Evolutionary conservation across 345 rosid genomes (phyloP).

Genomic region (Odontarrhena argentea): DNA sequence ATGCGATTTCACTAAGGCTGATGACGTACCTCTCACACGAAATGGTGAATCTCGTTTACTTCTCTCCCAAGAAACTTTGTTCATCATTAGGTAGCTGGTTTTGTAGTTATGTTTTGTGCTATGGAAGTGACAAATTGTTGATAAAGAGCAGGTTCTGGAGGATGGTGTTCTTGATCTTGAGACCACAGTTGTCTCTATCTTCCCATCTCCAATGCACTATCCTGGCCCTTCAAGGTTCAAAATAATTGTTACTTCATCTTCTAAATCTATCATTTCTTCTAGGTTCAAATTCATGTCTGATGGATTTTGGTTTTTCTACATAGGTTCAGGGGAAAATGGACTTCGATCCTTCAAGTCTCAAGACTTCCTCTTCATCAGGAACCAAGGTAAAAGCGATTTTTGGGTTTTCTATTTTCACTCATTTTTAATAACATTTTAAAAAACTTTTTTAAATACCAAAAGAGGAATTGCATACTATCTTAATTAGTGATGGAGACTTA

Average conservation of each 20-base stretch:
- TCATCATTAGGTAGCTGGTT: not conserved
- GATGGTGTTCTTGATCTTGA: constrained; percentile 97
- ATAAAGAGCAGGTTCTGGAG: constrained; percentile 68
- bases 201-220: constrained; percentile 97
- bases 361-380: constrained; percentile 91
- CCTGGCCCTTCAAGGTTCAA: constrained; percentile 60
- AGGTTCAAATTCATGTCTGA: too few relatives aligned
- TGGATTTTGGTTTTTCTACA: too few relatives aligned
- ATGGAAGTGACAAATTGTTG: not conserved
- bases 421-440: too few relatives aligned
- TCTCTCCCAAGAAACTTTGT: constrained; percentile 23
- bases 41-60: constrained; percentile 53
- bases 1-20: constrained; percentile 57
- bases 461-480: too few relatives aligned
- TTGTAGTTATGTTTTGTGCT: not conserved
- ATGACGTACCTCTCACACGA: constrained; percentile 96
- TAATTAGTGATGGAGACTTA: too few relatives aligned
- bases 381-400: constrained; percentile 62
- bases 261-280: too few relatives aligned
- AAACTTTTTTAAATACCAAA: too few relatives aligned
- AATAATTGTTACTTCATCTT: too few relatives aligned
- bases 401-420: too few relatives aligned
- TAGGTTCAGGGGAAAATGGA: constrained; percentile 95
- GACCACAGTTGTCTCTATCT: constrained; percentile 93
- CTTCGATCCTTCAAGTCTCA: constrained; percentile 85